These are phyloP conservation scores for Podospora conica DNA, from an alignment of 495 filamentous ascomycete species.

Conservation along the genomic window DNA sequence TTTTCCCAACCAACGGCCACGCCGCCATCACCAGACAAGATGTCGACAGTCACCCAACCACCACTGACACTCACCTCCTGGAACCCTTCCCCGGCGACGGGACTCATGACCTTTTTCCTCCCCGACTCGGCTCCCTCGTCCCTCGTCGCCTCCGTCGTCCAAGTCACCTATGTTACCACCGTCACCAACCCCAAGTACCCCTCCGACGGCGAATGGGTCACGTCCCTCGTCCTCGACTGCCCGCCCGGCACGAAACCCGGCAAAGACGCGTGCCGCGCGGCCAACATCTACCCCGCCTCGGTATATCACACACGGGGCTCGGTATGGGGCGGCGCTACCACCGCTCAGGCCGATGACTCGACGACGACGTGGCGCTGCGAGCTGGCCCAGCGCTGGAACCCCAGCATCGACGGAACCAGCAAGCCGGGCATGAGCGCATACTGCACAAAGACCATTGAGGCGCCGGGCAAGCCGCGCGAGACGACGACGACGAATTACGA, in stretches of 20 bases:
- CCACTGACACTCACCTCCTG: background rate
- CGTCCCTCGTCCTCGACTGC: background rate
- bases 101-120: background rate
- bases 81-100: background rate
- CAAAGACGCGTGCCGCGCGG: background rate
- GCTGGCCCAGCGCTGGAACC: background rate
- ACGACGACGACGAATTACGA: background rate
- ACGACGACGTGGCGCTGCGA: background rate
- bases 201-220: background rate
- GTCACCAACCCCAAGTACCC: background rate
- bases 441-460: background rate
- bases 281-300: background rate
- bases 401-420: background rate
- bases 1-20: background rate
- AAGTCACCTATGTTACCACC: background rate
- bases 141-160: background rate
- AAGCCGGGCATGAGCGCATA: background rate
- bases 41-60: background rate
- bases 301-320: background rate
- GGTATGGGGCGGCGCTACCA: background rate
- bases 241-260: background rate
- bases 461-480: background rate
- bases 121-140: background rate
- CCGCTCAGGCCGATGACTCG: background rate
- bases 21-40: background rate